Base-by-base conservation (phyloP, 495 filamentous ascomycete genomes). In the Hyaloscypha finlandica region DNA sequence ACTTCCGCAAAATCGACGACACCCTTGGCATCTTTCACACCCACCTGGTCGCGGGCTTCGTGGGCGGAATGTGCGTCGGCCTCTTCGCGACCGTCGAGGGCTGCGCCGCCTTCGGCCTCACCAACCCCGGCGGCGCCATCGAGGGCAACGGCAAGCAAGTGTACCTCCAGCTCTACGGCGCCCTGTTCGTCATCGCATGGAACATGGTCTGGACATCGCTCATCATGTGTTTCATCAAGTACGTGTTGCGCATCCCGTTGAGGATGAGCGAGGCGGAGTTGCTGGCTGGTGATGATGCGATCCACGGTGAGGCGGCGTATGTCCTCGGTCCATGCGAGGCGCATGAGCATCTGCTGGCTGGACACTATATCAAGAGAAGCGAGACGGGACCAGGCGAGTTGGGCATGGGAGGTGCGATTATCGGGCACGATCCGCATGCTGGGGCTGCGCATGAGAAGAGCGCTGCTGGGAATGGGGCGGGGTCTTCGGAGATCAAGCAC, bases 211-310 rank as follows among this genome's bases (percentile, higher is more conserved):
- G 82, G 82, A 86, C 84, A 8, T 75, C 75, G 12, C 63, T 83
- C 33, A 84, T 86, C 64, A 73, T 83, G 72, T 67, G 79, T 14
- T 85, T 85, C 71, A 85, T 86, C 75, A 83, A 84, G 68, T 81
- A 83, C 73, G 83, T 85, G 22, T 65, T 78, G 19, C 80, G 84
- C 35, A 78, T 86, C 29, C 81, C 79, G 4, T 74, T 84, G 62
- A 74, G 81, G 52, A 83, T 83, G 81, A 70, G 72, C 25, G 82
- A 84, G 16, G 83, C 80, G 62, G 62, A 79, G 45, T 70, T 84
- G 31, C 56, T 82, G 35, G 74, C 82, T 12, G 83, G 83, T 30
- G 83, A 85, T 71, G 80, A 82, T 69, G 77, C 78, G 20, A 76
- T 82, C 33, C 83, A 85, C 69, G 82, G 82, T 42, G 83, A 85